Evolutionary conservation across 306 rosid genomes (phyloP), one percentile per base, ranked within the genome.

Genomic region (Ceratonia siliqua): DNA sequence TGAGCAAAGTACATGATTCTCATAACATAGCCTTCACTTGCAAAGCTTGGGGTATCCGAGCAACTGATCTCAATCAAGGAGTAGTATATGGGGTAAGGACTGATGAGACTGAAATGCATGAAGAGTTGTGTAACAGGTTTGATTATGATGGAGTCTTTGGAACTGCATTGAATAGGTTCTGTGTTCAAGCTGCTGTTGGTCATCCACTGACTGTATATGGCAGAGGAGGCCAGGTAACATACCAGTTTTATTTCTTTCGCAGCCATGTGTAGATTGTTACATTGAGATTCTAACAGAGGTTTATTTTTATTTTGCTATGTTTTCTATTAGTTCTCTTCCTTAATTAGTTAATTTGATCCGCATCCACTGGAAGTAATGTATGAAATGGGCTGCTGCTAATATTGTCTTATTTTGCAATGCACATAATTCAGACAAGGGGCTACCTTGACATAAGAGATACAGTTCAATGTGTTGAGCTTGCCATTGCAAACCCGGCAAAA

Each of bases 41-140:
- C 92, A 91, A 94, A 83, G 98, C 97, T 80, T 94, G 97, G 98
- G 98, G 96, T 30, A 85, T 94, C 74, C 87, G 97, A 79, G 98
- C 98, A 27, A 94, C 97, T 28, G 97, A 94, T 78, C 86, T 94
- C 50, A 94, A 94, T 76, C 98, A 94, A 85, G 98, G 98, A 73
- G 98, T 94, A 5, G 98, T 94, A 28, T 94, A 94, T 68, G 98
- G 98, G 22, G 82, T 91, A 61, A 87, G 81, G 79, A 94, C 98
- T 4, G 89, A 87, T 38, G 98, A 91, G 82, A 94, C 97, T 15
- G 92, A 74, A 22, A 84, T 89, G 96, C 97, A 94, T 58, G 98
- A 91, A 74, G 95, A 87, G 70, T 87, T 91, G 46, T 72, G 55
- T 68, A 94, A 94, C 80, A 83, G 98, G 84, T 76, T 94, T 42